A percentile compares a stretch with the other conserved stretches of the same genome.
phyloP scores from a whole-genome alignment of 164 flowering plant species.

The Annona squamosa region DNA sequence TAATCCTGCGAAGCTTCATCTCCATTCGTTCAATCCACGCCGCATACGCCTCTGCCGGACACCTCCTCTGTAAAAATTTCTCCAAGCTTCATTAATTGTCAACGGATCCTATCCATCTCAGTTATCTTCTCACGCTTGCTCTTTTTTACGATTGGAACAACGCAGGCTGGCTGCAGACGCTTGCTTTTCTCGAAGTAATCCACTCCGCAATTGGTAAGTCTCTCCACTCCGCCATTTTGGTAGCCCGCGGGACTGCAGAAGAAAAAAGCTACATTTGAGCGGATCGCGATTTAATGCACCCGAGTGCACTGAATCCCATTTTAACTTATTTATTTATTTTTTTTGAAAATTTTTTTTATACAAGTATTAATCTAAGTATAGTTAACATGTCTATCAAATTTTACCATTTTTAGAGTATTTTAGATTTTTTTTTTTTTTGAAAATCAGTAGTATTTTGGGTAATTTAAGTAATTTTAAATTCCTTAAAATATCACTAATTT shows the following conservation, averaged over 20 bases:
- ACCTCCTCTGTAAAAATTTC: conserved; percentile 40
- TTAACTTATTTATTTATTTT: too few relatives aligned
- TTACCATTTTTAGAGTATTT: too few relatives aligned
- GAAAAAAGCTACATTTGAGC: too few relatives aligned
- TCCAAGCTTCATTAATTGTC: neutral
- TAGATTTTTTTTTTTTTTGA: too few relatives aligned
- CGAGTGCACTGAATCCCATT: too few relatives aligned
- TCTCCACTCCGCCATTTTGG: neutral
- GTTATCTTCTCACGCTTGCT: neutral
- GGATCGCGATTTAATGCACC: too few relatives aligned
- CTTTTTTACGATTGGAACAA: neutral
- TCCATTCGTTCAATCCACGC: conserved; percentile 34
- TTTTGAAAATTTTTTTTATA: too few relatives aligned
- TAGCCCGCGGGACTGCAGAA: neutral
- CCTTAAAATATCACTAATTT: too few relatives aligned
- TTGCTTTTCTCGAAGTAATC: conserved; percentile 64
- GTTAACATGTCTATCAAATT: too few relatives aligned
- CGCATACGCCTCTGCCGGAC: conserved; percentile 57
- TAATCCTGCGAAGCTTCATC: conserved; percentile 28
- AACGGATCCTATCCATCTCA: neutral
- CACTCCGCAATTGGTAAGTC: conserved; percentile 71
- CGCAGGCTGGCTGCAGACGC: conserved; percentile 54
- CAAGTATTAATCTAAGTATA: too few relatives aligned
- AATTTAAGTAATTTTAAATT: too few relatives aligned
- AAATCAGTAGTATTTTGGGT: too few relatives aligned